phyloP scores from a whole-genome alignment of 2,329 filamentous ascomycete species.

The Trichophyton verrucosum region DNA sequence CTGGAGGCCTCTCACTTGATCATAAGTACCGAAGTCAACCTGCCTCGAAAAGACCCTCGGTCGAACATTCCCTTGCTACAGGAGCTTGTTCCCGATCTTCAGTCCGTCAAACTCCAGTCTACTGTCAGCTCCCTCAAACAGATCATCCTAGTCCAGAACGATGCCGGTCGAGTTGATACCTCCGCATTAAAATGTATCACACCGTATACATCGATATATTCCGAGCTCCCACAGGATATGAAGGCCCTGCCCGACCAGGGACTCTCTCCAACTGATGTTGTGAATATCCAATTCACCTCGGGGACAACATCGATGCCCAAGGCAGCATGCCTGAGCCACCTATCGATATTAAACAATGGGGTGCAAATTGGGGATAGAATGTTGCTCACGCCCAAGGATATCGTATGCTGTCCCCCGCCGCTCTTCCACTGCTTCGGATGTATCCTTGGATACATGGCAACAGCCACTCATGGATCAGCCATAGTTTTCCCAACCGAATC shows the following conservation, averaged over 20 bases:
- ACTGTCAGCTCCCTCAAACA: constrained; percentile 57
- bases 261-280: constrained; percentile 53
- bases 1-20: constrained; percentile 62
- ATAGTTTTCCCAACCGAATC: constrained; percentile 80
- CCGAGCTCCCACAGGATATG: constrained; percentile 31
- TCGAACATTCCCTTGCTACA: constrained; percentile 48
- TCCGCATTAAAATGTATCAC: constrained; percentile 33
- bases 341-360: constrained; percentile 86
- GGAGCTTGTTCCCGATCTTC: constrained; percentile 40
- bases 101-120: constrained; percentile 37
- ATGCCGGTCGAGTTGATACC: constrained; percentile 41
- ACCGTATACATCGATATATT: constrained; percentile 36
- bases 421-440: constrained; percentile 67
- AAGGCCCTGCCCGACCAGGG: constrained; percentile 34
- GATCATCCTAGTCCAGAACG: constrained; percentile 71
- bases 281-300: constrained; percentile 95
- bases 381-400: constrained; percentile 60
- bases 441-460: constrained; percentile 92
- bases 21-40: constrained; percentile 75
- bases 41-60: constrained; percentile 52
- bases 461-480: constrained; percentile 64
- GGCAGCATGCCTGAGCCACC: constrained; percentile 77
- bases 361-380: constrained; percentile 72
- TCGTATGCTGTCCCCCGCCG: constrained; percentile 52
- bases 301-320: constrained; percentile 89